phyloP scores from a whole-genome alignment of 257 asterid species.

The Asclepias syriaca region DNA sequence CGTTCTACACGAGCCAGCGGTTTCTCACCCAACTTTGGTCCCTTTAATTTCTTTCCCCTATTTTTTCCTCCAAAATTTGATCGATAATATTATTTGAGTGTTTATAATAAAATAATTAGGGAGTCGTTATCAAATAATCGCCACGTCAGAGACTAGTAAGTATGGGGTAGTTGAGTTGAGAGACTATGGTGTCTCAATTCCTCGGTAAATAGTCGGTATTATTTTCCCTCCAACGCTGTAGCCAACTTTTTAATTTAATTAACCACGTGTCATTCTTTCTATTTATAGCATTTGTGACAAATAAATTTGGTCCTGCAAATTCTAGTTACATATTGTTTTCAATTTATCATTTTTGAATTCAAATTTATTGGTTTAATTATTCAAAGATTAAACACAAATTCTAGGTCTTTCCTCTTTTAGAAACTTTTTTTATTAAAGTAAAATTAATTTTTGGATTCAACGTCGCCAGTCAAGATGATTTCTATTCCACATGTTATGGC shows the following conservation, averaged over 20 bases:
- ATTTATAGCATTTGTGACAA: background rate
- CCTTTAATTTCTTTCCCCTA: background rate
- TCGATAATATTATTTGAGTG: too few species aligned
- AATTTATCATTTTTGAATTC: background rate
- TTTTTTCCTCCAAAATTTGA: too few species aligned
- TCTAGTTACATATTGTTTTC: conserved; percentile 1
- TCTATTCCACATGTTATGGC: too few species aligned
- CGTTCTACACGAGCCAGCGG: conserved; percentile 15
- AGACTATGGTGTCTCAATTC: conserved; percentile 10
- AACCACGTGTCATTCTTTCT: conserved; percentile 12
- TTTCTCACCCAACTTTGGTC: conserved; percentile 3
- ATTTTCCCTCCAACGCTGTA: background rate
- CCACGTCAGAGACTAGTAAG: conserved; percentile 3
- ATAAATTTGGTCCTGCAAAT: conserved; percentile 15
- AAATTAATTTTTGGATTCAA: too few species aligned
- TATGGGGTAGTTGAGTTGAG: conserved; percentile 3
- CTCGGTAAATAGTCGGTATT: conserved; percentile 18
- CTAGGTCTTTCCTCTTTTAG: too few species aligned
- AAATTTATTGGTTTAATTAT: too few species aligned
- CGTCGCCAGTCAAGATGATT: too few species aligned
- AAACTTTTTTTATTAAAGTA: too few species aligned
- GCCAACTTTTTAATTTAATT: background rate
- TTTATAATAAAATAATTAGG: background rate
- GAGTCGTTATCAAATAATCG: conserved; percentile 10
- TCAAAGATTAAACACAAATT: too few species aligned